Percentiles rank a stretch among this genome's conserved stretches.
phyloP scores from a whole-genome alignment of 176 grass and related monocot species.

The Aegilops speltoides region DNA sequence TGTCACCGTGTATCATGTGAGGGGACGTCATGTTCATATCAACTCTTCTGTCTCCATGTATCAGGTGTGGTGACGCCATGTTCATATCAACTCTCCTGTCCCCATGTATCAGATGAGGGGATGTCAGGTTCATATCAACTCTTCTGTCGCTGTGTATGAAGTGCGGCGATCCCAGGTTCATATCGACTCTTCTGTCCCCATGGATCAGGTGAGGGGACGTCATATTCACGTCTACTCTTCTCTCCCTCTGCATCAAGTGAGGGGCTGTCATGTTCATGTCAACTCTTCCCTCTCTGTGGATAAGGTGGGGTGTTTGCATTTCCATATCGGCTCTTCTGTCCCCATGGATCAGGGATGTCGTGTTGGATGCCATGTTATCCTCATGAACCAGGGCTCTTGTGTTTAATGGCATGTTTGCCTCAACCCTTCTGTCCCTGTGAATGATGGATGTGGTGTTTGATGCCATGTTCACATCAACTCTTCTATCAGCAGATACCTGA shows the following conservation, averaged over 20 bases:
- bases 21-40: constrained; percentile 64
- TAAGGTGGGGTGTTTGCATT: constrained; percentile 15
- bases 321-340: constrained; percentile 47
- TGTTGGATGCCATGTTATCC: constrained; percentile 36
- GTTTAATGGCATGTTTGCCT: constrained; percentile 31
- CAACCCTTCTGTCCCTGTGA: constrained; percentile 46
- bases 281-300: constrained; percentile 45
- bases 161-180: constrained; percentile 40
- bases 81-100: constrained; percentile 47
- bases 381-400: constrained; percentile 33
- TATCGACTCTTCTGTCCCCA: constrained; percentile 40
- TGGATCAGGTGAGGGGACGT: constrained; percentile 41
- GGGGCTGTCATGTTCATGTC: constrained; percentile 58
- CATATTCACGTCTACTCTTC: constrained; percentile 58
- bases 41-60: constrained; percentile 40
- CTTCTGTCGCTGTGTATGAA: constrained; percentile 48
- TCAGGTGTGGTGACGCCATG: constrained; percentile 35
- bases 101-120: constrained; percentile 40
- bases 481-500: constrained; percentile 27
- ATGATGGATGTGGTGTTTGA: constrained; percentile 39
- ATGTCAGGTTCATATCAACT: constrained; percentile 57
- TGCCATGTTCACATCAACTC: constrained; percentile 56
- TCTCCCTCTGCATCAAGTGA: constrained; percentile 53
- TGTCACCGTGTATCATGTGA: constrained; percentile 39
- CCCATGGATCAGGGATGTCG: constrained; percentile 27